Percentiles rank a stretch among this genome's conserved stretches.
phyloP scores from a whole-genome alignment of 2,329 filamentous ascomycete species.

The Magnaporthiopsis incrustans region DNA sequence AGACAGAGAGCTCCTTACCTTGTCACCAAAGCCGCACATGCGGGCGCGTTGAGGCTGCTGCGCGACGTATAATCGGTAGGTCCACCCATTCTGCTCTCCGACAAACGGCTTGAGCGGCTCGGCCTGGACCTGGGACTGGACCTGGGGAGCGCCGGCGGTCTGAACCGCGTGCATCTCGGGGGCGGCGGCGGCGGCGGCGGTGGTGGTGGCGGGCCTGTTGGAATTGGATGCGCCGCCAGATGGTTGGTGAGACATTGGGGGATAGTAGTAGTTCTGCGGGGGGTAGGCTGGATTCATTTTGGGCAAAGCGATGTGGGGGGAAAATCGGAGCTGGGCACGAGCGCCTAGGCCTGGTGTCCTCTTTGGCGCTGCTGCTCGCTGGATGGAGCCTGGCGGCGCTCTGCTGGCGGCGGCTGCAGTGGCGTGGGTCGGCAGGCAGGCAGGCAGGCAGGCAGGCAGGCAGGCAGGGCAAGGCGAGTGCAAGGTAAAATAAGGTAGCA shows the following conservation, averaged over 20 bases:
- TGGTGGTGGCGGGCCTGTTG: neutral
- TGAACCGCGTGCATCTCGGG: neutral
- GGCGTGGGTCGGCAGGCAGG: neutral
- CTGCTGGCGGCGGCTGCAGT: neutral
- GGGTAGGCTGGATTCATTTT: conserved; percentile 2
- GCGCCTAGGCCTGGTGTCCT: neutral
- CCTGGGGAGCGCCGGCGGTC: neutral
- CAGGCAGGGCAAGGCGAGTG: neutral
- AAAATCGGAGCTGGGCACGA: neutral
- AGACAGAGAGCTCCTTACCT: conserved; percentile 45
- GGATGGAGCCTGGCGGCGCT: neutral
- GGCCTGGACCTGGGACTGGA: neutral
- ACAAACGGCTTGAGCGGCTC: conserved; percentile 14
- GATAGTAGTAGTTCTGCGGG: neutral
- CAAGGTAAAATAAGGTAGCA: neutral
- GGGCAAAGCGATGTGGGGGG: neutral
- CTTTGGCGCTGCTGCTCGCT: neutral
- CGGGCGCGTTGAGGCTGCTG: conserved; percentile 90
- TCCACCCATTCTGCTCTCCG: conserved; percentile 13
- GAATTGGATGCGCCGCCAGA: neutral
- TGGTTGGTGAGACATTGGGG: neutral
- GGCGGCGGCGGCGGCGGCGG: too few relatives aligned
- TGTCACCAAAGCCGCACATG: conserved; percentile 99
- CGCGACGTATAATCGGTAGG: conserved; percentile 49
- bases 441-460: neutral